A percentile compares a stretch with the other conserved stretches of the same genome.
Conservation (phyloP, 345 rosid species). For the Bretschneidera sinensis region DNA sequence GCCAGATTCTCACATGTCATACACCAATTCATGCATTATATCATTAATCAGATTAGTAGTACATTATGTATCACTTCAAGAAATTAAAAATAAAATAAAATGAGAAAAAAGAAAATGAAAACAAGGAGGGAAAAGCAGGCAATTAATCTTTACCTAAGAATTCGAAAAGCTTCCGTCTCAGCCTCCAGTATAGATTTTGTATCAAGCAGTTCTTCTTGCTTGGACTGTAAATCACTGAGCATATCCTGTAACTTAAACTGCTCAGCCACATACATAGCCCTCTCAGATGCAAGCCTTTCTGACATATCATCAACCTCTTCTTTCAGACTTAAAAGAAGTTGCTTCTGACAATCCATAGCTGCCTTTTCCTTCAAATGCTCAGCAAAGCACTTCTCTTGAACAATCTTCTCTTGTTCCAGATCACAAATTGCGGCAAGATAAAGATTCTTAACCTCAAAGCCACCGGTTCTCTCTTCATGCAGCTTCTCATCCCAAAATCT, state of each 20-base stretch:
- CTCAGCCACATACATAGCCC: conserved; percentile 39
- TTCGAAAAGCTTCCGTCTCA: conserved; percentile 74
- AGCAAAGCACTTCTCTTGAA: conserved; percentile 38
- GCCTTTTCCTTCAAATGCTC: conserved; percentile 70
- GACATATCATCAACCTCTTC: conserved; percentile 74
- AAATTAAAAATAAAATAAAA: too few species aligned
- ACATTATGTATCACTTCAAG: too few species aligned
- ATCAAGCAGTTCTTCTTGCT: conserved; percentile 52
- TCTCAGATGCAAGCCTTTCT: conserved; percentile 59
- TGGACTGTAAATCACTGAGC: conserved; percentile 37
- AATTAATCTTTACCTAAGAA: conserved; percentile 57
- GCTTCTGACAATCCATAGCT: conserved; percentile 79
- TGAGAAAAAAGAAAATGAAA: too few species aligned
- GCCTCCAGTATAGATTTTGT: conserved; percentile 66
- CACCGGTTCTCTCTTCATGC: conserved; percentile 43
- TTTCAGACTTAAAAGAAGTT: conserved; percentile 50
- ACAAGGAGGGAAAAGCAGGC: not conserved
- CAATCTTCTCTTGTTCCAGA: conserved; percentile 50
- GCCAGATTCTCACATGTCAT: too few species aligned
- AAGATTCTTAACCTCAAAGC: conserved; percentile 43
- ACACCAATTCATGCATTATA: too few species aligned
- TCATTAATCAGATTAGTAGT: too few species aligned
- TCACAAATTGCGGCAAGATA: conserved; percentile 35
- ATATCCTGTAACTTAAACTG: conserved; percentile 37
- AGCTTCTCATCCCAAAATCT: conserved; percentile 64